Evolutionary conservation across 1,284 basidiomycete species (phyloP).

Genomic region (Sphaerobolus stellatus): DNA sequence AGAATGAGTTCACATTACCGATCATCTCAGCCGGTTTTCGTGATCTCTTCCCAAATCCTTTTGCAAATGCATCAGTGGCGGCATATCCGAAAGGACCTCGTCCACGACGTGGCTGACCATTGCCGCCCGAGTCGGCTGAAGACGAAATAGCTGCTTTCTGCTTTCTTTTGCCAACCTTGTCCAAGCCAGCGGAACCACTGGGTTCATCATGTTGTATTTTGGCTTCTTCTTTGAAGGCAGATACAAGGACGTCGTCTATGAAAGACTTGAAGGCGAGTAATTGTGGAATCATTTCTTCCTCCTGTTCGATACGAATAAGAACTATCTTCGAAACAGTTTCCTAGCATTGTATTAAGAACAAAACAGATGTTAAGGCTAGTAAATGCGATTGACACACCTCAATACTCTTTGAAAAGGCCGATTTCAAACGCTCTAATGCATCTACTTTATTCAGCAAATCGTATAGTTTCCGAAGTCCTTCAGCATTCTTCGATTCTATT

Average conservation of each 20-base stretch:
- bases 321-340: slow-evolving; percentile 25
- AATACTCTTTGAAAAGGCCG: slow-evolving; percentile 9
- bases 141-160: background rate
- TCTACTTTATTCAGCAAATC: slow-evolving; percentile 61
- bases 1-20: slow-evolving; percentile 3
- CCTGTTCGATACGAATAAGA: slow-evolving; percentile 31
- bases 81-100: slow-evolving; percentile 35
- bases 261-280: slow-evolving; percentile 72
- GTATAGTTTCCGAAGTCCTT: slow-evolving; percentile 60
- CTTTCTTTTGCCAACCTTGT: slow-evolving; percentile 2
- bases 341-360: slow-evolving; percentile 11
- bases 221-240: slow-evolving; percentile 43
- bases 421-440: slow-evolving; percentile 37
- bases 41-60: slow-evolving; percentile 77
- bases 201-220: background rate
- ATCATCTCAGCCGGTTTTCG: slow-evolving; percentile 94
- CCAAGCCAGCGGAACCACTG: background rate
- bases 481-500: slow-evolving; percentile 51
- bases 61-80: slow-evolving; percentile 70
- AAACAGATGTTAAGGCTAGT: background rate
- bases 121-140: background rate
- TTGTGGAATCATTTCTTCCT: slow-evolving; percentile 78
- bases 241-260: slow-evolving; percentile 51
- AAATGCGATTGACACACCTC: background rate
- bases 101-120: background rate